Percentiles rank a stretch among this genome's conserved stretches.
phyloP scores from a whole-genome alignment of 495 filamentous ascomycete species.

The Bathelium albidoporum region DNA sequence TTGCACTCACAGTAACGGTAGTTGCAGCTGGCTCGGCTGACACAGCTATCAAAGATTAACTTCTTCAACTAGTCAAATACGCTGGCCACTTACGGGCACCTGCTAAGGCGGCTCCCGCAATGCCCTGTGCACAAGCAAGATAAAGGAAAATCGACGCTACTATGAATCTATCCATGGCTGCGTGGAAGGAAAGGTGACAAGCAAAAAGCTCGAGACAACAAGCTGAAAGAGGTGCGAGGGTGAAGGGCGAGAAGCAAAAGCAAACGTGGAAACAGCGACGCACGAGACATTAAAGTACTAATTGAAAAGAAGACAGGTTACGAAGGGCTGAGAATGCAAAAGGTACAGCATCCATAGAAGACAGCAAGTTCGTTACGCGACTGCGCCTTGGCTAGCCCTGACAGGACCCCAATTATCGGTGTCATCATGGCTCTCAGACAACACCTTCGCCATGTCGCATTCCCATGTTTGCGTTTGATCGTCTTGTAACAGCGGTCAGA shows the following conservation, averaged over 20 bases:
- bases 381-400: background rate
- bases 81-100: background rate
- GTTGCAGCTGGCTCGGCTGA: background rate
- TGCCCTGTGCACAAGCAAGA: background rate
- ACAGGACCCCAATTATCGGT: background rate
- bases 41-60: background rate
- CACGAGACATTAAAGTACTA: background rate
- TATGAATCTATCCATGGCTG: background rate
- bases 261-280: background rate
- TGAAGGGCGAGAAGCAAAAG: conserved; percentile 1
- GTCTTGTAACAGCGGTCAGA: background rate
- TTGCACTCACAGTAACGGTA: background rate
- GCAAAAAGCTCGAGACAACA: background rate
- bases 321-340: background rate
- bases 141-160: background rate
- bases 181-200: background rate
- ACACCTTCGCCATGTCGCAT: background rate
- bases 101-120: background rate
- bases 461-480: background rate
- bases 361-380: background rate
- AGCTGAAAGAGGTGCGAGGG: conserved; percentile 5
- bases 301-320: background rate
- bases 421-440: background rate
- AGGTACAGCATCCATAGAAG: background rate
- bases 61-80: background rate